phyloP scores from a whole-genome alignment of 148 eudicot genomes.

The Bassia scoparia region DNA sequence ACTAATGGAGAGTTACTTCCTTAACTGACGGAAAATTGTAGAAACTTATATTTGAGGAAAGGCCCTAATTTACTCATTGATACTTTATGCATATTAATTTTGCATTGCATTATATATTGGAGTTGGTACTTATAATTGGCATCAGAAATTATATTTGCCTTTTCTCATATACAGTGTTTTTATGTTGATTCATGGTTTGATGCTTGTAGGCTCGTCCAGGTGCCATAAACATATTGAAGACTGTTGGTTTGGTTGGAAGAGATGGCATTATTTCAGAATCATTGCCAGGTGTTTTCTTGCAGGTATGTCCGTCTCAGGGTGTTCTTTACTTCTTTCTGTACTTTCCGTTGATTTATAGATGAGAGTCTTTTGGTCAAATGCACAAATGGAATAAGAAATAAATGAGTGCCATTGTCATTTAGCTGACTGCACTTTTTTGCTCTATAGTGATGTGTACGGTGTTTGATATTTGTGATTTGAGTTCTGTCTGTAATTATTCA shows the following conservation, averaged over 20 bases:
- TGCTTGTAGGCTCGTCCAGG: conserved; percentile 70
- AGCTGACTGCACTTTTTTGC: background rate
- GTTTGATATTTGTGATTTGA: no score
- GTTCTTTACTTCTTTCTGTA: background rate
- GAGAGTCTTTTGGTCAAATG: background rate
- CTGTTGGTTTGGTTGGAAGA: conserved; percentile 68
- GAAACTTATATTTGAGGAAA: background rate
- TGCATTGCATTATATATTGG: background rate
- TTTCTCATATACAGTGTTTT: no score
- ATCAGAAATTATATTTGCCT: no score
- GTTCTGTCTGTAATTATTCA: no score
- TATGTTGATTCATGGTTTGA: background rate
- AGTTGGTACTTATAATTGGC: background rate
- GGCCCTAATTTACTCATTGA: no score
- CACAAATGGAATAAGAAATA: background rate
- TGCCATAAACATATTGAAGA: conserved; percentile 54
- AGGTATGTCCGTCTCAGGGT: conserved; percentile 44
- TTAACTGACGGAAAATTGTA: background rate
- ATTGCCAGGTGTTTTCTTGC: conserved; percentile 85
- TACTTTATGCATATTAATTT: background rate
- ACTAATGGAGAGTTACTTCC: no score
- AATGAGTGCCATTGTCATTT: background rate
- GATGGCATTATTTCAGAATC: conserved; percentile 72
- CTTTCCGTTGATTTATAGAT: background rate
- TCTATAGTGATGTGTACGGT: no score